phyloP scores from a whole-genome alignment of 306 rosid species.

The Pachyrhizus erosus region DNA sequence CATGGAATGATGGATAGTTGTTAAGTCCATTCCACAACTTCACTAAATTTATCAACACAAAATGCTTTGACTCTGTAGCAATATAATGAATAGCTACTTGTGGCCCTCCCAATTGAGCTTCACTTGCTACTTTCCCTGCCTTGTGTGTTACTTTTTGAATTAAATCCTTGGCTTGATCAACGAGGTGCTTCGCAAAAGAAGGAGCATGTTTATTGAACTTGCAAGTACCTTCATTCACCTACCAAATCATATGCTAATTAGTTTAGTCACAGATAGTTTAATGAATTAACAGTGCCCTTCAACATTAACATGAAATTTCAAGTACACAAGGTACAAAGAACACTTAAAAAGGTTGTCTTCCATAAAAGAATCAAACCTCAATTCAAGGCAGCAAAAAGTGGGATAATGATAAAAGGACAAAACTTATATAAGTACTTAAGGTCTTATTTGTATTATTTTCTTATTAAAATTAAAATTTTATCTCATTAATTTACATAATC shows the following conservation, averaged over 20 bases:
- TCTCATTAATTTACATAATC: no score
- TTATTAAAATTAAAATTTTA: no score
- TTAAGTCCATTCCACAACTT: constrained; percentile 61
- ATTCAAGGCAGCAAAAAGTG: not conserved
- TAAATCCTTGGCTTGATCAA: constrained; percentile 38
- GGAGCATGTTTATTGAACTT: constrained; percentile 75
- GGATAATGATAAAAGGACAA: no score
- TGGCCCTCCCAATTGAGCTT: constrained; percentile 69
- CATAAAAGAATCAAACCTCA: constrained; percentile 3
- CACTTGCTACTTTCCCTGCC: constrained; percentile 48
- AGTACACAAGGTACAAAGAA: not conserved
- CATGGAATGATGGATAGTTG: constrained; percentile 57
- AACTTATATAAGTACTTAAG: no score
- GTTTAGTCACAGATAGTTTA: not conserved
- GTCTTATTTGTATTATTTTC: no score
- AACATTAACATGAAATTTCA: not conserved
- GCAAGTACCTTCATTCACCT: constrained; percentile 68
- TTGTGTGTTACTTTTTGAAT: constrained; percentile 46
- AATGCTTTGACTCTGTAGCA: constrained; percentile 60
- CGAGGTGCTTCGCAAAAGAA: constrained; percentile 59
- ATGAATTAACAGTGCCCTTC: not conserved
- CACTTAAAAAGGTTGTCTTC: not conserved
- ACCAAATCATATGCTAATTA: constrained; percentile 15
- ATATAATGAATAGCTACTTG: constrained; percentile 62
- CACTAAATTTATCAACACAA: constrained; percentile 53